These are phyloP conservation scores for Phyllostachys edulis DNA, from an alignment of 176 grass and related monocot genomes.

Conservation along the genomic window DNA sequence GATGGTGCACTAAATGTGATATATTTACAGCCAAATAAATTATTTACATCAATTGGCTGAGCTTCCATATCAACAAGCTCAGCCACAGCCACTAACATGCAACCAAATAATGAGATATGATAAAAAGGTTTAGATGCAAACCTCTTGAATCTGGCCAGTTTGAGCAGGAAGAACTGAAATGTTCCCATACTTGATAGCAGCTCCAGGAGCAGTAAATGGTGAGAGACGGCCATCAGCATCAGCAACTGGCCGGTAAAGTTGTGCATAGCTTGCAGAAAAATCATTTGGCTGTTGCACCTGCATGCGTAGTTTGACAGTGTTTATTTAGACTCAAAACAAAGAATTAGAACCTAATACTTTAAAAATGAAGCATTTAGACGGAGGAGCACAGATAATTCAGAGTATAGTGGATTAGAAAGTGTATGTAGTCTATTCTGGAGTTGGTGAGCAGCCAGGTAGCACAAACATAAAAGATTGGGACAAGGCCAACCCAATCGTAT, in stretches of 20 bases:
- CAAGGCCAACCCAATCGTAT: background rate
- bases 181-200: conserved; percentile 61
- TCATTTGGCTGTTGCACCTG: conserved; percentile 68
- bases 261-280: conserved; percentile 46
- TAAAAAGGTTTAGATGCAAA: conserved; percentile 39
- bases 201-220: conserved; percentile 57
- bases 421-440: too few relatives aligned
- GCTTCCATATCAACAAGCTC: conserved; percentile 3
- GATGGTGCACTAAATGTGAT: background rate
- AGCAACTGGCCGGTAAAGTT: conserved; percentile 50
- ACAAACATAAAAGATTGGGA: background rate
- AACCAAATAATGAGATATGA: conserved; percentile 22
- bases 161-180: conserved; percentile 57
- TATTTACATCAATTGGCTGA: background rate
- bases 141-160: conserved; percentile 74
- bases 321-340: background rate
- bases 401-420: background rate
- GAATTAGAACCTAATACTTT: background rate
- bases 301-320: background rate
- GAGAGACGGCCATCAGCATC: conserved; percentile 62
- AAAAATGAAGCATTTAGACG: background rate
- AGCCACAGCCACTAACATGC: background rate
- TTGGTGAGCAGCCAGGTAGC: background rate
- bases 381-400: background rate
- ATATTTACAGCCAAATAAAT: conserved; percentile 9